Base-by-base conservation (phyloP, 495 filamentous ascomycete genomes). In the Lepidopterella palustris region DNA sequence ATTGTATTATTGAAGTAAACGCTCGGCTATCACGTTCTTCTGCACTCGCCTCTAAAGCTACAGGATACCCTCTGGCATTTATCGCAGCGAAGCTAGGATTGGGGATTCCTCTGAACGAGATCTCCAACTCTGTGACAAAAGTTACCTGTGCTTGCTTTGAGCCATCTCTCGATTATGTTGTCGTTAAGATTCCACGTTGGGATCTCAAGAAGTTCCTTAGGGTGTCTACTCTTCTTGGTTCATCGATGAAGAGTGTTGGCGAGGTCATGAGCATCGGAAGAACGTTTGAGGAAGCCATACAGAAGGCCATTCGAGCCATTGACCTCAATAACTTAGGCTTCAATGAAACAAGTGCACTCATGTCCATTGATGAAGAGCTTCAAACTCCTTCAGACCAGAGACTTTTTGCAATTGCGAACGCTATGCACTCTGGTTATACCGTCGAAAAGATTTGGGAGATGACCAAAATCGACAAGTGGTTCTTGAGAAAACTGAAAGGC, bases 231-330 rank as follows among this genome's bases (percentile, higher is more conserved):
- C 84, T 91, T 74, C 85, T 98, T 5, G 90, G 88, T 31, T 97
- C 93, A 6, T 97, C 93, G 13, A 98, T 98, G 93, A 98, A 98
- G 87, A 95, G 90, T 79, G 91, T 98, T 45, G 93, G 93, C 67
- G 93, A 98, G 72, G 93, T 98, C 57, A 97, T 98, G 93, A 91
- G 87, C 67, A 97, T 98, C 68, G 93, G 93, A 57, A 79, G 93
- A 62, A 95, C 90, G 0, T 98, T 98, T 59, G 93, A 98, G 73
- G 93, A 98, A 75, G 93, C 93, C 13, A 96, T 98, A 32, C 93
- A 98, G 70, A 98, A 98, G 72, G 93, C 93, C 24, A 98, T 98
- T 66, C 84, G 93, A 28, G 85, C 90, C 23, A 89, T 97, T 57
- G 93, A 98, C 72, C 92, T 87, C 78, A 84, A 92, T 76, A 98